Evolutionary conservation across 2,329 filamentous ascomycete genomes (phyloP).

Genomic region (Metarhizium robertsii): DNA sequence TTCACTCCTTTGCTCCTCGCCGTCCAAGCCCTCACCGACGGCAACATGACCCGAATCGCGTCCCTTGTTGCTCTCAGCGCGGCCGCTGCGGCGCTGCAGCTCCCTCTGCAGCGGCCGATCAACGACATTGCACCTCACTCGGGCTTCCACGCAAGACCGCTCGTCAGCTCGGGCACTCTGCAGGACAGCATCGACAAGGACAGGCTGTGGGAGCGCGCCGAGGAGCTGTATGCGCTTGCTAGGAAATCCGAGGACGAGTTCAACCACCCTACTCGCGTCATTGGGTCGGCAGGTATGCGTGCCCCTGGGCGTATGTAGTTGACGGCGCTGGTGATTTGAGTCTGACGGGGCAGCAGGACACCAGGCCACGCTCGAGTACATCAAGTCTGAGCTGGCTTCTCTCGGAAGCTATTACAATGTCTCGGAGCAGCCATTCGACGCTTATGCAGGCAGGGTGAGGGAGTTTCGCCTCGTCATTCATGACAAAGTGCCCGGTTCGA

Average conservation of each 20-base stretch:
- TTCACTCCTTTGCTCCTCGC: background rate
- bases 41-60: background rate
- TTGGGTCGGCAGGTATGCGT: slow-evolving; percentile 51
- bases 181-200: slow-evolving; percentile 46
- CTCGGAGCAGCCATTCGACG: slow-evolving; percentile 54
- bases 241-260: slow-evolving; percentile 50
- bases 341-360: slow-evolving; percentile 38
- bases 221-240: slow-evolving; percentile 54
- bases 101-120: background rate
- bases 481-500: slow-evolving; percentile 37
- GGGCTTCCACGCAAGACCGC: slow-evolving; percentile 16
- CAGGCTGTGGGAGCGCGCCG: slow-evolving; percentile 48
- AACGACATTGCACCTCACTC: background rate
- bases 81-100: background rate
- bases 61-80: background rate
- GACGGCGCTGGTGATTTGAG: background rate
- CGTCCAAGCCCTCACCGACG: background rate
- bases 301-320: background rate
- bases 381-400: slow-evolving; percentile 43
- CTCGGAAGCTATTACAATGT: slow-evolving; percentile 53
- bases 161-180: slow-evolving; percentile 45
- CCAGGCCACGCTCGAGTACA: slow-evolving; percentile 53
- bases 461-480: slow-evolving; percentile 50
- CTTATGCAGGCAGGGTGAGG: slow-evolving; percentile 49
- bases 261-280: slow-evolving; percentile 61